phyloP scores from a whole-genome alignment of 2,329 filamentous ascomycete species.

The Apiospora pterosperma region DNA sequence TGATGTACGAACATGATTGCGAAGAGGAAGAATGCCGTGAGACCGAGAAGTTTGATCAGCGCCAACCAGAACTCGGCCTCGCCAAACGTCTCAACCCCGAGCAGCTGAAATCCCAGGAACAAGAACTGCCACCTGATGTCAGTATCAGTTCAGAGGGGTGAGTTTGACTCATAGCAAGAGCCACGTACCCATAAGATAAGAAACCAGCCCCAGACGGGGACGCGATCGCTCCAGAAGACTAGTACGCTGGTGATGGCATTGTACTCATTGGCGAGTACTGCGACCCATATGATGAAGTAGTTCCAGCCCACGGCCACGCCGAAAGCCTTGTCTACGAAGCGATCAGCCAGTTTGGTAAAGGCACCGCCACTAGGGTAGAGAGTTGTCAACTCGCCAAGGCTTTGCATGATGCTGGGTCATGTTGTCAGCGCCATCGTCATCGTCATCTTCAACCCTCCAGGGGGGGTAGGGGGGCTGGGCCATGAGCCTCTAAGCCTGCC shows the following conservation, averaged over 20 bases:
- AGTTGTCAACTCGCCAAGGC: slow-evolving; percentile 70
- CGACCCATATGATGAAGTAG: slow-evolving; percentile 66
- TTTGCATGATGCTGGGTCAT: slow-evolving; percentile 63
- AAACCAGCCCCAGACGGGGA: slow-evolving; percentile 66
- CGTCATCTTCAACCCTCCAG: background rate
- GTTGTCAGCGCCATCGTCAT: slow-evolving; percentile 3
- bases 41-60: slow-evolving; percentile 65
- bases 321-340: slow-evolving; percentile 69
- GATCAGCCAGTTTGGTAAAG: slow-evolving; percentile 67
- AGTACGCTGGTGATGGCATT: slow-evolving; percentile 66
- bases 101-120: slow-evolving; percentile 65
- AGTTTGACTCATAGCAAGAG: background rate
- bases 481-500: no score
- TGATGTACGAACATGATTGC: slow-evolving; percentile 51
- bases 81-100: slow-evolving; percentile 72
- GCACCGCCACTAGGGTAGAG: slow-evolving; percentile 68
- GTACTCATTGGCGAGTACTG: slow-evolving; percentile 67
- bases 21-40: slow-evolving; percentile 72
- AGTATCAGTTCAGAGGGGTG: background rate
- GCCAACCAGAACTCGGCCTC: slow-evolving; percentile 81
- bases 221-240: slow-evolving; percentile 60
- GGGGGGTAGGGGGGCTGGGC: no score
- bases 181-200: slow-evolving; percentile 64
- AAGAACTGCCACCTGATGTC: slow-evolving; percentile 31
- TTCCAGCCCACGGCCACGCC: slow-evolving; percentile 69